Evolutionary conservation across 2,329 filamentous ascomycete species (phyloP).

Genomic region (Alternaria solani): DNA sequence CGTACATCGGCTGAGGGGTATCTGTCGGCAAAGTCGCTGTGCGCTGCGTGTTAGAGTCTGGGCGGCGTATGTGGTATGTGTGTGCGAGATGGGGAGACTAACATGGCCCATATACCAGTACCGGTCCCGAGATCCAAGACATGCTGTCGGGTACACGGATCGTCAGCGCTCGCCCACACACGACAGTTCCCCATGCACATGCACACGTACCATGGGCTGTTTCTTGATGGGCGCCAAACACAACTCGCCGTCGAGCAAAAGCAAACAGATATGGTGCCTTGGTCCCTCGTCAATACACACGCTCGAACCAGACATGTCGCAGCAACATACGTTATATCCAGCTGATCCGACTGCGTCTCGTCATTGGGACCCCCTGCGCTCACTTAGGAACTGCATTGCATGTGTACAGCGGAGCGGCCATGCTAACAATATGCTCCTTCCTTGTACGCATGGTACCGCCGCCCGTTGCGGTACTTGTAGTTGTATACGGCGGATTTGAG

Average conservation of each 20-base stretch:
- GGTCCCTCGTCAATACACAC: constrained; percentile 2
- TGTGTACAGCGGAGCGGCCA: constrained; percentile 4
- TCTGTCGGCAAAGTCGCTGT: constrained; percentile 50
- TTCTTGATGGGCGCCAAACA: constrained; percentile 31
- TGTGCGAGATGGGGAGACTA: constrained; percentile 3
- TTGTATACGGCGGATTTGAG: constrained; percentile 35
- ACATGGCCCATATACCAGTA: constrained; percentile 53
- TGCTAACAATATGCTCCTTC: constrained; percentile 36
- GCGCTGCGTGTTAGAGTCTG: constrained; percentile 3
- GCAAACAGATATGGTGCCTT: constrained; percentile 38
- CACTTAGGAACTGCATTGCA: constrained; percentile 8
- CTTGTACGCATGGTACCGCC: constrained; percentile 41
- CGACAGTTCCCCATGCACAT: fast-evolving
- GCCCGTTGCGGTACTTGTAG: constrained; percentile 40
- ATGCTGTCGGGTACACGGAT: constrained; percentile 21
- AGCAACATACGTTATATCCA: constrained; percentile 48
- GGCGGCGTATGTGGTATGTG: not conserved
- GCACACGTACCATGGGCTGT: constrained; percentile 27
- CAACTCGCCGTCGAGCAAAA: constrained; percentile 36
- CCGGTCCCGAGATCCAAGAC: constrained; percentile 55
- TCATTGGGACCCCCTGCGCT: constrained; percentile 43
- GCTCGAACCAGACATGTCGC: no score
- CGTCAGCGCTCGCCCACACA: not conserved
- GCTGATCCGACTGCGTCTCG: constrained; percentile 48
- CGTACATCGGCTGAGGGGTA: constrained; percentile 45